These are phyloP conservation scores for Pachysolen tannophilus DNA, from an alignment of 805 yeast genomes.

Conservation along the genomic window DNA sequence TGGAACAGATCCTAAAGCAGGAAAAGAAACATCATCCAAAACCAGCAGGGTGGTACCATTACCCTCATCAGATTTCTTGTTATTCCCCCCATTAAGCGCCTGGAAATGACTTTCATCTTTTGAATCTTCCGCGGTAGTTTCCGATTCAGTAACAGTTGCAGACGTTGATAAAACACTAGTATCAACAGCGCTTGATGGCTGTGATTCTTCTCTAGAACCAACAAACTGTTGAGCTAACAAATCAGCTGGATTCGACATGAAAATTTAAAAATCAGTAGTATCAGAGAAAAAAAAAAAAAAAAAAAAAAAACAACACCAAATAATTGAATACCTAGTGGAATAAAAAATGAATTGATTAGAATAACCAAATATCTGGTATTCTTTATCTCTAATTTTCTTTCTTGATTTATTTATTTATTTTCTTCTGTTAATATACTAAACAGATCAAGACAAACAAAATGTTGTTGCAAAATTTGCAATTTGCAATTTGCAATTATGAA, in stretches of 20 bases:
- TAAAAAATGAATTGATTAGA: no score
- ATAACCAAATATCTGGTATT: no score
- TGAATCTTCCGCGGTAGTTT: constrained; percentile 6
- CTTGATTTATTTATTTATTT: no score
- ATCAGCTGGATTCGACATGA: constrained; percentile 33
- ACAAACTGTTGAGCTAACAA: constrained; percentile 23
- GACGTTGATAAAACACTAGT: constrained; percentile 12
- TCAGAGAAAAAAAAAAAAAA: constrained; percentile 1
- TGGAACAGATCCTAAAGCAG: constrained; percentile 48
- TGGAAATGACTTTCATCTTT: no score
- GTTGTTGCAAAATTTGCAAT: no score
- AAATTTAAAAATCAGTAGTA: neutral
- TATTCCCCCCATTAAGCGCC: constrained; percentile 6
- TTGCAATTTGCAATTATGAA: no score
- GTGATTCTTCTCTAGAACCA: constrained; percentile 12
- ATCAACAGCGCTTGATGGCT: no score
- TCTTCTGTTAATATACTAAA: no score
- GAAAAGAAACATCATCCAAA: constrained; percentile 51
- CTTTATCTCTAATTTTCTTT: no score
- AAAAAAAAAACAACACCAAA: constrained; percentile 9
- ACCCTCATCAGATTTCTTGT: constrained; percentile 3
- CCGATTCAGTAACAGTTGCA: constrained; percentile 11
- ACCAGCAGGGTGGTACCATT: constrained; percentile 15
- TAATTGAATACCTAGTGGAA: constrained; percentile 9
- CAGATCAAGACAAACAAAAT: no score